Evolutionary conservation across 2,329 filamentous ascomycete genomes (phyloP).

Genomic region (Penicillium paneum): DNA sequence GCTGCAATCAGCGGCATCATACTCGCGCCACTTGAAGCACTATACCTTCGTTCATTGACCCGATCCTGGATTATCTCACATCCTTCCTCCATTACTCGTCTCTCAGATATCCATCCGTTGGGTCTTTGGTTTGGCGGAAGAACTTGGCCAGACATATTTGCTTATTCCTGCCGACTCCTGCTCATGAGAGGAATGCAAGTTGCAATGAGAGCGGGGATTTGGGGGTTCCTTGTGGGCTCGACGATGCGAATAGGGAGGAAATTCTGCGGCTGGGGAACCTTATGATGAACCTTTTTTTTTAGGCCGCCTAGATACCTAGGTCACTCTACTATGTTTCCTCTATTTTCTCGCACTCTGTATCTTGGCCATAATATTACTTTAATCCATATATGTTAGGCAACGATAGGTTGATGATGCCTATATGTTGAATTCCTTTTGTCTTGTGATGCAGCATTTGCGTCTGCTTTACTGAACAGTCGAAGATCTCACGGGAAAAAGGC

Average conservation of each 20-base stretch:
- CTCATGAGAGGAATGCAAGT: constrained; percentile 39
- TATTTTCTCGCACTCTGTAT: neutral
- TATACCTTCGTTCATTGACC: constrained; percentile 42
- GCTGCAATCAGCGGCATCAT: constrained; percentile 37
- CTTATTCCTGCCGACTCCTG: constrained; percentile 37
- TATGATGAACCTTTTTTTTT: constrained; percentile 16
- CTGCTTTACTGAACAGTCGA: neutral
- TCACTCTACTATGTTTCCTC: neutral
- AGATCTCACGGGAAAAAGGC: neutral
- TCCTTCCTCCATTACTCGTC: constrained; percentile 20
- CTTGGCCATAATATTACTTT: neutral
- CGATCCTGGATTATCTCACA: constrained; percentile 35
- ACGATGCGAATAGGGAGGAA: constrained; percentile 41
- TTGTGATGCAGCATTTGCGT: neutral
- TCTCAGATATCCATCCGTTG: constrained; percentile 32
- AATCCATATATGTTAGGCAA: too few species aligned
- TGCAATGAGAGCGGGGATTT: constrained; percentile 37
- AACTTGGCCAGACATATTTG: constrained; percentile 27
- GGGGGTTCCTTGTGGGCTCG: constrained; percentile 37
- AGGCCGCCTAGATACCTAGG: neutral
- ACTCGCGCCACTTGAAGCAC: constrained; percentile 41
- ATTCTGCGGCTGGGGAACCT: constrained; percentile 40
- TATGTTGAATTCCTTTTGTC: neutral
- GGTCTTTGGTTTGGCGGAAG: constrained; percentile 37
- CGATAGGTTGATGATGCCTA: too few species aligned